Evolutionary conservation across 306 rosid species (phyloP).

Genomic region (Fragaria vesca): DNA sequence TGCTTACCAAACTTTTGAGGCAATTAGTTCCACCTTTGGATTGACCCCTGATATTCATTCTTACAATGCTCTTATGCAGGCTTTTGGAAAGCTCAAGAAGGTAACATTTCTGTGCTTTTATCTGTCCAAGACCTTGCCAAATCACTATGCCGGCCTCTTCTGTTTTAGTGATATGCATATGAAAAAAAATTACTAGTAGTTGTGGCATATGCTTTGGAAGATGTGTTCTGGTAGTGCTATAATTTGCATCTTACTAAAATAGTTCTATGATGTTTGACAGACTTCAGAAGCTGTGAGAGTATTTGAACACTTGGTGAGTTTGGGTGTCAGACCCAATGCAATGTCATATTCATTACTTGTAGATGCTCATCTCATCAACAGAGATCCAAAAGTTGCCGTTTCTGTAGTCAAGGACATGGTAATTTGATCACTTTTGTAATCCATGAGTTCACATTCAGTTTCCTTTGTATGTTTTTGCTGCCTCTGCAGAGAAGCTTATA

Average conservation of each 20-base stretch:
- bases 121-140: not conserved
- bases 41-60: conserved; percentile 89
- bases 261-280: conserved; percentile 41
- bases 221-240: conserved; percentile 2
- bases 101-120: conserved; percentile 25
- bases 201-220: not conserved
- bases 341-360: conserved; percentile 73
- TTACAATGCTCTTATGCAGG: conserved; percentile 73
- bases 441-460: not conserved
- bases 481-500: conserved; percentile 24
- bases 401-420: conserved; percentile 70
- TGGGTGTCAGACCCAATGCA: conserved; percentile 84
- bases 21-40: conserved; percentile 75
- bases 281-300: conserved; percentile 79
- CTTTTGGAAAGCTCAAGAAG: conserved; percentile 93
- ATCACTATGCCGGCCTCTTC: not conserved
- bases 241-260: conserved; percentile 1
- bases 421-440: conserved; percentile 23
- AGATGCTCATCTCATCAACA: conserved; percentile 82
- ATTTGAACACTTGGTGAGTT: conserved; percentile 71
- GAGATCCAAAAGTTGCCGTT: conserved; percentile 73
- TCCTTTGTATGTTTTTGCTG: not conserved
- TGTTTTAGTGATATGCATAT: not conserved
- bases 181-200: not conserved
- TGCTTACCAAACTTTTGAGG: conserved; percentile 96